phyloP scores from a whole-genome alignment of 179 eudicot genomes.

The Beta corolliflora region DNA sequence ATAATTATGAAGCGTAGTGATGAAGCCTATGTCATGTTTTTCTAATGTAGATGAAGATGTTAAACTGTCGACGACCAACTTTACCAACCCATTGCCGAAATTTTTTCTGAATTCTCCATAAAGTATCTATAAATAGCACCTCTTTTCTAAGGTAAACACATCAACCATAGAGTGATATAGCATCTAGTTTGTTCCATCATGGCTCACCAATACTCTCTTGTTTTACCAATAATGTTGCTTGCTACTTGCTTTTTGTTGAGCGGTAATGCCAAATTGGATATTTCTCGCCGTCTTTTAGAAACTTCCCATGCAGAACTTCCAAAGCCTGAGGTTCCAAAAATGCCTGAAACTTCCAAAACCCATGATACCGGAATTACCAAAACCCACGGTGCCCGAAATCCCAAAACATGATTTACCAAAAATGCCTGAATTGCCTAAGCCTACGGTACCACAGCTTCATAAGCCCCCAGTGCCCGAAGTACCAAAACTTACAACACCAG shows the following conservation, averaged over 20 bases:
- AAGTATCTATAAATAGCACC: constrained; percentile 15
- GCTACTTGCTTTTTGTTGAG: constrained; percentile 15
- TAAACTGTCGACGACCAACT: constrained; percentile 22
- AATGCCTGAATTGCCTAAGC: constrained; percentile 24
- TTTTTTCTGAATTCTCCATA: not conserved
- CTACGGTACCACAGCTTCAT: no score
- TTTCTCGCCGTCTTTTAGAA: constrained; percentile 26
- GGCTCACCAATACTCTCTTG: not conserved
- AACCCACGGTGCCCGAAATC: constrained; percentile 12
- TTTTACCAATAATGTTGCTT: constrained; percentile 12
- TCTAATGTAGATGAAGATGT: constrained; percentile 27
- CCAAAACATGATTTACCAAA: constrained; percentile 22
- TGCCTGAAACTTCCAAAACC: constrained; percentile 19
- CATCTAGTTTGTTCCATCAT: constrained; percentile 4
- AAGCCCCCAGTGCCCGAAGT: not conserved
- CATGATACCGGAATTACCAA: not conserved
- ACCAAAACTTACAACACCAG: constrained; percentile 20
- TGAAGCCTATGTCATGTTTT: not conserved
- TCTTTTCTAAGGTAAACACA: not conserved
- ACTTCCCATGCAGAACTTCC: constrained; percentile 14
- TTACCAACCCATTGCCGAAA: constrained; percentile 8
- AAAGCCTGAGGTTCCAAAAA: not conserved
- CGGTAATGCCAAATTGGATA: constrained; percentile 2
- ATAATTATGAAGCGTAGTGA: not conserved
- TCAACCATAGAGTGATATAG: not conserved